These are phyloP conservation scores for Lipomyces starkeyi DNA, from an alignment of 805 yeast genomes.

Conservation along the genomic window DNA sequence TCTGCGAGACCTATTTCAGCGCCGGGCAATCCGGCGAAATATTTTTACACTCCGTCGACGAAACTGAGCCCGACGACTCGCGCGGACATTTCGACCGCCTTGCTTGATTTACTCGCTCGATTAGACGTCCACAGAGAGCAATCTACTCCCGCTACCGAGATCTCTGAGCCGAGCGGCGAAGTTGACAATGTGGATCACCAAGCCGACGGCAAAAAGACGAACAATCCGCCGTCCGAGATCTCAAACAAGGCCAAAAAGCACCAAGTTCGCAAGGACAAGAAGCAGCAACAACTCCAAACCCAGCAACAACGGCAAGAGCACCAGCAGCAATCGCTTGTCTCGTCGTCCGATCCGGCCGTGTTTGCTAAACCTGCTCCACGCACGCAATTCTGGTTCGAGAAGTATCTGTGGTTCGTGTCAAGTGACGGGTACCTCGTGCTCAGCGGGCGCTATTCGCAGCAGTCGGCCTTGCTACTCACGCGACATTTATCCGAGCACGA, in stretches of 20 bases:
- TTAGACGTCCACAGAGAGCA: constrained; percentile 8
- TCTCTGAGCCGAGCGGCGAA: neutral
- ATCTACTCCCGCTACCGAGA: neutral
- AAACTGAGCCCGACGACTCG: constrained; percentile 30
- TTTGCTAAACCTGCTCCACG: constrained; percentile 6
- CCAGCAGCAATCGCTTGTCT: neutral
- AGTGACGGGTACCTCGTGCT: constrained; percentile 85
- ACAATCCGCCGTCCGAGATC: neutral
- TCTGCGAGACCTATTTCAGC: neutral
- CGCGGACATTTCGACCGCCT: constrained; percentile 33
- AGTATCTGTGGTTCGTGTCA: constrained; percentile 92
- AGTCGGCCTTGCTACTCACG: constrained; percentile 78
- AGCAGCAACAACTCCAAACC: constrained; percentile 19
- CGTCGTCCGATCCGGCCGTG: neutral
- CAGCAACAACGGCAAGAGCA: constrained; percentile 2
- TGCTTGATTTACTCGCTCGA: constrained; percentile 27
- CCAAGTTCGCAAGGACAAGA: constrained; percentile 26
- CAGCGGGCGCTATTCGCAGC: constrained; percentile 83
- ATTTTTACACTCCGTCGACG: constrained; percentile 12
- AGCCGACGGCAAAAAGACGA: neutral
- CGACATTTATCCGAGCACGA: constrained; percentile 79
- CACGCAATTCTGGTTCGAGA: constrained; percentile 87
- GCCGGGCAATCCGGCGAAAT: constrained; percentile 20
- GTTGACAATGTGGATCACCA: neutral
- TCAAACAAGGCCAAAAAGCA: constrained; percentile 28